phyloP scores from a whole-genome alignment of 2,329 filamentous ascomycete genomes.

The Trematosphaeria pertusa region DNA sequence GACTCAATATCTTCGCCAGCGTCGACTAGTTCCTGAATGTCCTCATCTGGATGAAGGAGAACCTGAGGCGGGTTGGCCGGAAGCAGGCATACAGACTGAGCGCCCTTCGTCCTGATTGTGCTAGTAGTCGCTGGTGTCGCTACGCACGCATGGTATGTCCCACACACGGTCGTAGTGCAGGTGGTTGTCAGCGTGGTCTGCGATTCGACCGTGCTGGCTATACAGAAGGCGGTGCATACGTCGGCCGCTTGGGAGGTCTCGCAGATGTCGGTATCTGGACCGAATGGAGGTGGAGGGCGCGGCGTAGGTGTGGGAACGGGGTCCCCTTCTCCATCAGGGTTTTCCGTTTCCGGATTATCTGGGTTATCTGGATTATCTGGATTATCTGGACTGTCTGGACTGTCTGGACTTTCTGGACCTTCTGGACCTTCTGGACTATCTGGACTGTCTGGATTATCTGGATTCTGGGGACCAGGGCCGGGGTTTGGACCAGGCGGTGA shows the following conservation, averaged over 20 bases:
- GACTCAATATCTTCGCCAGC: too few species aligned
- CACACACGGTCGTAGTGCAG: constrained; percentile 8
- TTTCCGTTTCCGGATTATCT: neutral
- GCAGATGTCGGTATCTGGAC: constrained; percentile 2
- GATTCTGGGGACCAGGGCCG: neutral
- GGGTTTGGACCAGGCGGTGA: neutral
- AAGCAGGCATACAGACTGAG: too few species aligned
- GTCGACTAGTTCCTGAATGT: too few species aligned
- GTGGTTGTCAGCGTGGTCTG: constrained; percentile 8
- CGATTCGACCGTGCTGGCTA: constrained; percentile 4
- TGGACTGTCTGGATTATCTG: too few species aligned
- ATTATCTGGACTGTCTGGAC: too few species aligned
- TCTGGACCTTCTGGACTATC: too few species aligned
- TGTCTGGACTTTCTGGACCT: too few species aligned
- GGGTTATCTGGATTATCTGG: neutral
- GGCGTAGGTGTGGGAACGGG: neutral
- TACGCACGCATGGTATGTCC: constrained; percentile 3
- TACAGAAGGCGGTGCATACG: constrained; percentile 8
- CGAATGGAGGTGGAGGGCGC: neutral
- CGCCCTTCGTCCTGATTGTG: constrained; percentile 4
- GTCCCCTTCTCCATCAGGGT: neutral
- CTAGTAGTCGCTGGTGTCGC: constrained; percentile 6
- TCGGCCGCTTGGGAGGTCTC: constrained; percentile 11
- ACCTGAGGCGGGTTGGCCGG: too few species aligned
- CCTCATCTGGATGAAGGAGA: too few species aligned